A percentile compares a stretch with the other conserved stretches of the same genome.
Conservation (phyloP, 2,329 filamentous ascomycete genomes). For the Claviceps pazoutovae region DNA sequence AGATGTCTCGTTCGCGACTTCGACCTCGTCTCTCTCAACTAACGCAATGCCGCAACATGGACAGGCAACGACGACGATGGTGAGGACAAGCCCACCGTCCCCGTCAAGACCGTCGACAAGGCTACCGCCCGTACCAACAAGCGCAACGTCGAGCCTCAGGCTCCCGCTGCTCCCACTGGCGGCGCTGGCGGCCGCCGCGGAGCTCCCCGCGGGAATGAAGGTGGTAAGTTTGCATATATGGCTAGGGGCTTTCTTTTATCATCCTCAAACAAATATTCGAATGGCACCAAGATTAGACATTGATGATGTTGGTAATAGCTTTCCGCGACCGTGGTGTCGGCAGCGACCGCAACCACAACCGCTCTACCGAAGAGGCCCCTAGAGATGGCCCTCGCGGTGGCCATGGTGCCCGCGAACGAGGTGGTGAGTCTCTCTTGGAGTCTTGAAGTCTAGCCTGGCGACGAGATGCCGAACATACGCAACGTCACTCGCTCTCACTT, state of each 20-base stretch:
- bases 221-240: slow-evolving; percentile 49
- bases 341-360: slow-evolving; percentile 66
- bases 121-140: slow-evolving; percentile 59
- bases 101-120: slow-evolving; percentile 84
- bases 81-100: slow-evolving; percentile 62
- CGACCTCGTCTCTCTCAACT: slow-evolving; percentile 1
- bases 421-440: slow-evolving; percentile 30
- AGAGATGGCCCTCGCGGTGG: slow-evolving; percentile 44
- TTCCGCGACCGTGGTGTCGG: slow-evolving; percentile 83
- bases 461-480: not conserved
- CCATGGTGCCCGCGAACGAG: slow-evolving; percentile 48
- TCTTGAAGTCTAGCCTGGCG: slow-evolving; percentile 14
- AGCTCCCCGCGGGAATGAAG: slow-evolving; percentile 63
- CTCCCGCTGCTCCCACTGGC: slow-evolving; percentile 46
- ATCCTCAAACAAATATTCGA: not conserved
- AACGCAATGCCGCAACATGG: slow-evolving; percentile 3
- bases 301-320: slow-evolving; percentile 34
- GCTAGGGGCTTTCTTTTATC: not conserved
- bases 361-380: slow-evolving; percentile 56
- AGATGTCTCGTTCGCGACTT: not conserved
- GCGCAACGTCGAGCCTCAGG: slow-evolving; percentile 71
- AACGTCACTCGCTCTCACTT: not conserved
- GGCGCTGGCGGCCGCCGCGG: slow-evolving; percentile 36
- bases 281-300: not conserved
- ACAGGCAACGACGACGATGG: slow-evolving; percentile 46